Percentiles rank a stretch among this genome's conserved stretches.
Conservation (phyloP, 164 flowering plant species). For the Cinnamomum chago region DNA sequence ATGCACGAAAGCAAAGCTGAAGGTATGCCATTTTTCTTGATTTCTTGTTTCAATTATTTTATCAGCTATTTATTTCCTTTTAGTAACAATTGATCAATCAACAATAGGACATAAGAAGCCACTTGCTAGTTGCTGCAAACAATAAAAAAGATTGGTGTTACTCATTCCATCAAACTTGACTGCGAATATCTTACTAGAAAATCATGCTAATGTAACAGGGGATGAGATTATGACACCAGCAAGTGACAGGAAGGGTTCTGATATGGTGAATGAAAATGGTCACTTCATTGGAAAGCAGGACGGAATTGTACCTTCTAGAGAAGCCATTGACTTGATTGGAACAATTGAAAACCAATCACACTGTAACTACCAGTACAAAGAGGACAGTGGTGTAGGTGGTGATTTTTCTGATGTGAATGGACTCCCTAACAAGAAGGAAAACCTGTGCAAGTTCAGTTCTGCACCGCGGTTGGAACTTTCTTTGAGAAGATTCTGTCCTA, state of each 20-base stretch:
- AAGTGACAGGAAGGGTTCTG: neutral
- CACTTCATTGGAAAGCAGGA: constrained; percentile 15
- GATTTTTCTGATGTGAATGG: constrained; percentile 1
- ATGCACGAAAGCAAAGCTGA: neutral
- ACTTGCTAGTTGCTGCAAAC: neutral
- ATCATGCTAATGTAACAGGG: constrained; percentile 4
- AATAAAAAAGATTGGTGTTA: constrained; percentile 7
- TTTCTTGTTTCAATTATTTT: neutral
- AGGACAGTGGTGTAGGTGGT: neutral
- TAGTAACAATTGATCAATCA: too few relatives aligned
- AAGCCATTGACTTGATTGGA: constrained; percentile 82
- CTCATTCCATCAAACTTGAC: constrained; percentile 10
- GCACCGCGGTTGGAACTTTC: constrained; percentile 61
- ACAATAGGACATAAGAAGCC: neutral
- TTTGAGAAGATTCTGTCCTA: constrained; percentile 44
- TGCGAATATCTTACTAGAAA: constrained; percentile 4
- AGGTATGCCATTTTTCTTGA: constrained; percentile 4
- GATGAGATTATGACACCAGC: neutral
- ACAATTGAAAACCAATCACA: constrained; percentile 36
- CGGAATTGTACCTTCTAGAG: constrained; percentile 29
- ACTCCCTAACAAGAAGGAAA: constrained; percentile 22
- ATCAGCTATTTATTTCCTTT: neutral
- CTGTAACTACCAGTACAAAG: neutral
- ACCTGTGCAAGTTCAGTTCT: constrained; percentile 26
- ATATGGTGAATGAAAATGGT: constrained; percentile 6